Conservation (phyloP, 2,329 filamentous ascomycete species). For the Thielaviopsis euricoi region DNA sequence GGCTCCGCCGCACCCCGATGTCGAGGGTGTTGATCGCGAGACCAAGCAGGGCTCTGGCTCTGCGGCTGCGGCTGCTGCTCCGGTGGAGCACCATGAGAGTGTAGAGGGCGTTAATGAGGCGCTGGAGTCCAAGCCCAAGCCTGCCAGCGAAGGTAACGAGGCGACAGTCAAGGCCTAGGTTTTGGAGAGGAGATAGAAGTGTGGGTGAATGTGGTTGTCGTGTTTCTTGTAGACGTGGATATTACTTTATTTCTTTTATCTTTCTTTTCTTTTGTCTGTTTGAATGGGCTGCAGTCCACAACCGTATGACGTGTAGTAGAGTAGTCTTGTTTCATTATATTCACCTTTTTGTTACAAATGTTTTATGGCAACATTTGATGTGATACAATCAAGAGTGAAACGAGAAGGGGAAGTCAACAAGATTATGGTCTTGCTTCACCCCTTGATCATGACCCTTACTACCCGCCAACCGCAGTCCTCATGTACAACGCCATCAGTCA, state of each 20-base stretch:
- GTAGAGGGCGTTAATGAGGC: slow-evolving; percentile 43
- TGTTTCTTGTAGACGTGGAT: background rate
- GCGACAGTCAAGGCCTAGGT: slow-evolving; percentile 24
- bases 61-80: slow-evolving; percentile 19
- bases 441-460: no score
- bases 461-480: no score
- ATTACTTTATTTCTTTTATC: background rate
- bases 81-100: slow-evolving; percentile 27
- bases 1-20: slow-evolving; percentile 43
- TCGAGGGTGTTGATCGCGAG: slow-evolving; percentile 43
- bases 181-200: background rate
- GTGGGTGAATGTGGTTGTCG: background rate
- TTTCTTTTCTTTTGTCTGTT: background rate
- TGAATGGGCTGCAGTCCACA: background rate
- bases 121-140: slow-evolving; percentile 39
- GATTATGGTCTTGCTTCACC: no score
- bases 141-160: slow-evolving; percentile 45
- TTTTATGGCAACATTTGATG: no score
- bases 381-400: no score
- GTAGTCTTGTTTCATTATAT: background rate
- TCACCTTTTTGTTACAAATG: background rate
- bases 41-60: slow-evolving; percentile 30
- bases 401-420: no score
- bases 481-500: no score
- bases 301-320: background rate